Evolutionary conservation across 1,284 basidiomycete genomes (phyloP).

Genomic region (Moniliophthora roreri): DNA sequence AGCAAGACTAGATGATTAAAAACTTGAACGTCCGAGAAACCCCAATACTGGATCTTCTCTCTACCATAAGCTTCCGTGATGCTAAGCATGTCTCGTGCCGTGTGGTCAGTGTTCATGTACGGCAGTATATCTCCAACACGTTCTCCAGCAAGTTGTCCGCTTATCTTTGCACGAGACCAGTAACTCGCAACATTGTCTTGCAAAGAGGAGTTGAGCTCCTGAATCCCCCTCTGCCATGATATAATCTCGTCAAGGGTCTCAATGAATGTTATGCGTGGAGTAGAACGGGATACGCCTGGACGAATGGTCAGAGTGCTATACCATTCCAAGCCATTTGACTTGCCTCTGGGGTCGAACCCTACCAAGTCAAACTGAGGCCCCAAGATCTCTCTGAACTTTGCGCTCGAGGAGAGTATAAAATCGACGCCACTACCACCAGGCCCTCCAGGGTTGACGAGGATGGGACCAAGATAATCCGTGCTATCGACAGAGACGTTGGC

Average conservation of each 20-base stretch:
- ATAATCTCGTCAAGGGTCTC: conserved; percentile 10
- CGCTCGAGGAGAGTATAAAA: conserved; percentile 26
- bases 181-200: no score
- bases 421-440: no score
- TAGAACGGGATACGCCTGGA: conserved; percentile 34
- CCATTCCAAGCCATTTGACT: conserved; percentile 42
- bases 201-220: no score
- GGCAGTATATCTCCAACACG: conserved; percentile 29
- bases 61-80: conserved; percentile 43
- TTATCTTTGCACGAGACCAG: no score
- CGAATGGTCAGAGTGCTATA: no score
- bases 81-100: no score
- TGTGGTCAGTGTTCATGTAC: conserved; percentile 43
- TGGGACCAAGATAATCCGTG: conserved; percentile 40
- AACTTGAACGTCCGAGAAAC: conserved; percentile 39
- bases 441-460: conserved; percentile 53
- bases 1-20: not conserved
- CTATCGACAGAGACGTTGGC: conserved; percentile 21
- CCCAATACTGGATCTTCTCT: conserved; percentile 51
- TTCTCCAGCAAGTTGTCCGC: conserved; percentile 30
- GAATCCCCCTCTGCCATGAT: not conserved
- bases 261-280: conserved; percentile 33
- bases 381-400: conserved; percentile 31
- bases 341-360: no score
- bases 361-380: conserved; percentile 48